Evolutionary conservation across 768 basidiomycete genomes (phyloP), one percentile per base, ranked within the genome.

Genomic region (Macrolepiota albuminosa): DNA sequence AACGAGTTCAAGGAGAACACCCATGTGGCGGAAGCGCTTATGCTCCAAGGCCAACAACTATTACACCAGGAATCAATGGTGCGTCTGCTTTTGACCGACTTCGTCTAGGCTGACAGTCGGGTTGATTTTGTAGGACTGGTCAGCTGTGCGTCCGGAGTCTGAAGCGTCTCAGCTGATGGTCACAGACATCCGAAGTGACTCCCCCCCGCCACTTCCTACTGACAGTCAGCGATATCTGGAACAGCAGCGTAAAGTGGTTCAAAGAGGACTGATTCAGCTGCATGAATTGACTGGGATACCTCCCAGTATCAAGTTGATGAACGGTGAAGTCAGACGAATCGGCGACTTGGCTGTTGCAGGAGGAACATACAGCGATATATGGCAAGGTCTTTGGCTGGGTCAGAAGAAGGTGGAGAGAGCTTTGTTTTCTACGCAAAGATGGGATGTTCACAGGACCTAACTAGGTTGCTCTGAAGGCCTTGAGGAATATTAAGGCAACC

Each of bases 381-480:
- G 75, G 71, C 67, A 76, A 58, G 85, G 84, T 18, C 71, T 64
- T 34, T 86, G 84, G 85, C 66, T 85, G 14, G 78, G 74, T n/a
- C 75, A 75, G 62, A 76, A 81, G 64, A 83, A 80, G 72, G 83
- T 80, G 57, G 24, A 58, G 18, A 57, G 40, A 43, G 24, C 4
- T 16, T 36, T 7, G 9, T 33, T 37, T 36, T 24, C 1, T 6
- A n/a, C 13, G 9, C 24, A 21, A n/a, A 21, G 26, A 11, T 18
- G n/a, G 16, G 9, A 26, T 39, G 31, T 50, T 55, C 24, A 55
- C 33, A 18, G 54, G 26, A 56, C 11, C 54, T 42, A 43, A n/a
- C 6, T 34, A 84, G 84, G 84, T 85, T 43, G 85, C 85, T 10
- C 66, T 86, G 54, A 86, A 86, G 62, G 78, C 78, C 13, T 61